Conservation (phyloP, 2,329 filamentous ascomycete genomes). For the Pseudonectria foliicola region DNA sequence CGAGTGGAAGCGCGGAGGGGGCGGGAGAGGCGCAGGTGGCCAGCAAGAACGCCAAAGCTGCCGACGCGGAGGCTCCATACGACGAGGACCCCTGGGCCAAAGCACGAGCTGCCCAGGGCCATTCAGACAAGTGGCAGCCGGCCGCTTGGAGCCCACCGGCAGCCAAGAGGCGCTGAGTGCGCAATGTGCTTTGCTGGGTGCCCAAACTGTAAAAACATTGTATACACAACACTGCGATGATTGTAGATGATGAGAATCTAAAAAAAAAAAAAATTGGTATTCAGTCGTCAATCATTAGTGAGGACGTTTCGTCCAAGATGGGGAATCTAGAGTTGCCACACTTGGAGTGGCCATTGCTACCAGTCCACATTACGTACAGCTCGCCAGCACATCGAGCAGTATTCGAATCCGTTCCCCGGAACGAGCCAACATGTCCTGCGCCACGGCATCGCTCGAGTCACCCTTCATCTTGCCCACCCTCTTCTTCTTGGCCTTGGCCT, state of each 20-base stretch:
- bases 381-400: constrained; percentile 30
- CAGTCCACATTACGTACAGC: not conserved
- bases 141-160: constrained; percentile 50
- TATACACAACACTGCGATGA: not conserved
- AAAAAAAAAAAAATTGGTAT: no score
- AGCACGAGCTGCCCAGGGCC: constrained; percentile 33
- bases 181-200: not conserved
- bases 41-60: not conserved
- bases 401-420: constrained; percentile 37
- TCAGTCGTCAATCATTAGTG: no score
- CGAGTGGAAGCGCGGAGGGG: constrained; percentile 2
- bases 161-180: constrained; percentile 24
- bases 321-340: not conserved
- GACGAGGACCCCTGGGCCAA: constrained; percentile 52
- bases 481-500: constrained; percentile 38
- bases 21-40: constrained; percentile 3
- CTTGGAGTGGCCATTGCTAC: not conserved
- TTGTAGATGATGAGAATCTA: no score
- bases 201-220: not conserved
- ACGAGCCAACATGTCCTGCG: constrained; percentile 35
- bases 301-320: not conserved
- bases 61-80: constrained; percentile 17
- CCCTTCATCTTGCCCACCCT: constrained; percentile 26
- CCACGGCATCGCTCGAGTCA: constrained; percentile 33
- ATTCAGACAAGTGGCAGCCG: constrained; percentile 63